Percentiles rank a stretch among this genome's conserved stretches.
Conservation (phyloP, 441 rosid genomes). For the Brassica balearica region DNA sequence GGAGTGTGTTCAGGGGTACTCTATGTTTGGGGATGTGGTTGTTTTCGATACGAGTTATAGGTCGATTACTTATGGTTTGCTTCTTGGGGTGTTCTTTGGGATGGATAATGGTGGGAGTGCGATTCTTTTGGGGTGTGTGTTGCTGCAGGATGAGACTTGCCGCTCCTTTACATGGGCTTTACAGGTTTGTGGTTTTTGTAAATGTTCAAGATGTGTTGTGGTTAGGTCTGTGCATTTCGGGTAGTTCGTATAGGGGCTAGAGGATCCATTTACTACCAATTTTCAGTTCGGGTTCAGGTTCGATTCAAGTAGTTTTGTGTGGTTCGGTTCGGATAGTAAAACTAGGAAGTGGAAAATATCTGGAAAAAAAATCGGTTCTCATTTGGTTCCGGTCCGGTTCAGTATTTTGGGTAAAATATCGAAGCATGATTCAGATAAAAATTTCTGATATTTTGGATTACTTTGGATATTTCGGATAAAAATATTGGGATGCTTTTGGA, state of each 20-base stretch:
- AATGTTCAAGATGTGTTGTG: conserved; percentile 36
- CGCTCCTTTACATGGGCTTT: conserved; percentile 86
- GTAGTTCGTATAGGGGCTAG: background rate
- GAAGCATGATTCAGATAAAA: too few species aligned
- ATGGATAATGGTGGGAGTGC: conserved; percentile 76
- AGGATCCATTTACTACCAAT: background rate
- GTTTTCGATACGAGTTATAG: conserved; percentile 75
- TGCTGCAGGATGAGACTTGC: conserved; percentile 80
- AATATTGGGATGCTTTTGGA: background rate
- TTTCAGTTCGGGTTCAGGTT: background rate
- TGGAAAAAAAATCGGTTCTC: too few species aligned
- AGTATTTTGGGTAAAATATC: background rate
- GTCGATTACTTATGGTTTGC: conserved; percentile 82
- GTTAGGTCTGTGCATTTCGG: background rate
- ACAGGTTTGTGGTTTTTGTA: conserved; percentile 73
- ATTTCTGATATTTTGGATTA: background rate
- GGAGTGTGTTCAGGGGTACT: conserved; percentile 62
- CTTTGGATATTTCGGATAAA: too few species aligned
- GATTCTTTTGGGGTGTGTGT: conserved; percentile 74
- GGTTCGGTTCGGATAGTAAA: background rate
- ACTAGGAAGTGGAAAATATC: background rate
- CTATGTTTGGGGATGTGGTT: conserved; percentile 76
- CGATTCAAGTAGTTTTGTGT: too few species aligned
- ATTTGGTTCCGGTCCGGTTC: too few species aligned
- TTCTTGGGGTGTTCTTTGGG: conserved; percentile 82